Evolutionary conservation across 2,329 filamentous ascomycete species (phyloP).

Genomic region (Bipolaris zeicola): DNA sequence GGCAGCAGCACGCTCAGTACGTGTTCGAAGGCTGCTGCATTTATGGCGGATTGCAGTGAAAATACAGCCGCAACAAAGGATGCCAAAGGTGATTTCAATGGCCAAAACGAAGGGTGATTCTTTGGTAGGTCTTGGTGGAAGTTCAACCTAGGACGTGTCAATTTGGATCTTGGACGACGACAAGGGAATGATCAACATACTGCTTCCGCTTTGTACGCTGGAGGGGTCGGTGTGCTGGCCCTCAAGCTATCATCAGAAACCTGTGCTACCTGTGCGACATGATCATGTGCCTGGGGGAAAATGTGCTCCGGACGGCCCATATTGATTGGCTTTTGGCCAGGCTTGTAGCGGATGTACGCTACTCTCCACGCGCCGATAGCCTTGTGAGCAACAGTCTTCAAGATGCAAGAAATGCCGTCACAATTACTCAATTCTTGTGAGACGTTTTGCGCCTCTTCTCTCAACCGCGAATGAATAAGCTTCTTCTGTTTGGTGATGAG

Average conservation of each 20-base stretch:
- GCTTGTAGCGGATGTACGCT: conserved; percentile 37
- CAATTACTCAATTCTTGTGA: conserved; percentile 51
- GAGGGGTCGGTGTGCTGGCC: conserved; percentile 15
- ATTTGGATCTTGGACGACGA: not conserved
- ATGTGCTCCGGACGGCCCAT: conserved; percentile 38
- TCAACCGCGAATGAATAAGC: conserved; percentile 39
- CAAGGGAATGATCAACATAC: conserved; percentile 5
- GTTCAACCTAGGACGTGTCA: conserved; percentile 14
- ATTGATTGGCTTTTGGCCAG: conserved; percentile 18
- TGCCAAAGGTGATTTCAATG: conserved; percentile 52
- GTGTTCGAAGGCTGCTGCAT: conserved; percentile 57
- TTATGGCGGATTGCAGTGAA: conserved; percentile 54
- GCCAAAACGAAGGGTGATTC: conserved; percentile 45
- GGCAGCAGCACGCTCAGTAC: conserved; percentile 59
- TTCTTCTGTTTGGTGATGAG: conserved; percentile 46
- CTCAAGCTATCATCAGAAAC: conserved; percentile 23
- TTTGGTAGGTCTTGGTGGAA: conserved; percentile 32
- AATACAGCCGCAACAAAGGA: conserved; percentile 53
- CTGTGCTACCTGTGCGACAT: conserved; percentile 26
- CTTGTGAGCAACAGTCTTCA: conserved; percentile 48
- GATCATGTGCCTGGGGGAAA: conserved; percentile 24
- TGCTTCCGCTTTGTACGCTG: conserved; percentile 20
- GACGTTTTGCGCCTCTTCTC: conserved; percentile 40
- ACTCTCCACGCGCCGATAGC: conserved; percentile 43
- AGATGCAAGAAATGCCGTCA: conserved; percentile 51